Percentiles rank a stretch among this genome's conserved stretches.
Conservation (phyloP, 192 early-diverging fungal genomes). For the Kickxella alabastrina region DNA sequence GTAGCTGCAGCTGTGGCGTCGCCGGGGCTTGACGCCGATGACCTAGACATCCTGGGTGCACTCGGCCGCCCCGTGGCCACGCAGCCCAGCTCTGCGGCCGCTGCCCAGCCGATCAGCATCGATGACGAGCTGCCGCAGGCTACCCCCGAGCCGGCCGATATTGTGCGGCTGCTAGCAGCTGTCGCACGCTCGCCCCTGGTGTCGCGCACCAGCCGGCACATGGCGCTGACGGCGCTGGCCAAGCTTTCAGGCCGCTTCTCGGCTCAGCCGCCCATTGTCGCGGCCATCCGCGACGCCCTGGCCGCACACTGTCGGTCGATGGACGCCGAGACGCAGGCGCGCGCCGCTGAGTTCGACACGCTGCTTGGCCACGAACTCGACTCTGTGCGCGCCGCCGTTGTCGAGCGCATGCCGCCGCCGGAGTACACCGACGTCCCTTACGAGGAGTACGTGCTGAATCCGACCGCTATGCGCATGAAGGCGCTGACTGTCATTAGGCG, state of each 20-base stretch:
- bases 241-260: slow-evolving; percentile 84
- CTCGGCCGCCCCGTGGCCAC: slow-evolving; percentile 21
- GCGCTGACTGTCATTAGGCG: slow-evolving; percentile 21
- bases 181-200: slow-evolving; percentile 80
- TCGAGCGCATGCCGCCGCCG: slow-evolving; percentile 92
- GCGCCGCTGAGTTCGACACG: slow-evolving; percentile 86
- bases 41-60: slow-evolving; percentile 43
- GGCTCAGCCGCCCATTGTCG: slow-evolving; percentile 20
- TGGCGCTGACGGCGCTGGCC: slow-evolving; percentile 80
- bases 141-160: slow-evolving; percentile 59
- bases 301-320: slow-evolving; percentile 62
- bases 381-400: slow-evolving; percentile 66
- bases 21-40: slow-evolving; percentile 35
- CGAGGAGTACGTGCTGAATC: slow-evolving; percentile 49
- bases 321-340: slow-evolving; percentile 91
- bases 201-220: slow-evolving; percentile 72
- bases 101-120: slow-evolving; percentile 7
- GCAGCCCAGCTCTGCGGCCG: background rate
- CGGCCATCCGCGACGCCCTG: slow-evolving; percentile 59
- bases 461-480: slow-evolving; percentile 52
- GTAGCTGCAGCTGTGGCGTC: slow-evolving; percentile 31
- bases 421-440: slow-evolving; percentile 54
- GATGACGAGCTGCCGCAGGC: slow-evolving; percentile 40
- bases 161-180: slow-evolving; percentile 68
- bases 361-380: slow-evolving; percentile 68